These are phyloP conservation scores for Candida morakotiae DNA, from an alignment of 805 yeast species.

Conservation along the genomic window DNA sequence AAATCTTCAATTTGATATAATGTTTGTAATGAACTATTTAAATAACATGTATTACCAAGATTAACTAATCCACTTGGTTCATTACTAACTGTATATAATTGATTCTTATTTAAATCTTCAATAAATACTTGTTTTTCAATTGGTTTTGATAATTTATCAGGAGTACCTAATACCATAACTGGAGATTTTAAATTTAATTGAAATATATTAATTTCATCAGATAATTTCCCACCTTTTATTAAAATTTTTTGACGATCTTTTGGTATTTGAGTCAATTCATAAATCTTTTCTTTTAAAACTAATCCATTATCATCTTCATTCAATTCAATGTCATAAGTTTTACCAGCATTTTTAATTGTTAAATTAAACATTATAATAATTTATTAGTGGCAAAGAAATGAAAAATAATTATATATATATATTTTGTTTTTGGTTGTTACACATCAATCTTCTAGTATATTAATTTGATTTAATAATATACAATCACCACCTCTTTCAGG, in stretches of 20 bases:
- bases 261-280: constrained; percentile 76
- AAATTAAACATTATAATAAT: constrained; percentile 6
- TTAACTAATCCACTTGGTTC: constrained; percentile 67
- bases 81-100: constrained; percentile 30
- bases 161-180: constrained; percentile 90
- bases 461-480: constrained; percentile 67
- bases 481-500: constrained; percentile 94
- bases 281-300: constrained; percentile 65
- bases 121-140: constrained; percentile 53
- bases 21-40: constrained; percentile 66
- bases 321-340: constrained; percentile 37
- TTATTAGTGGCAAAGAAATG: constrained; percentile 1
- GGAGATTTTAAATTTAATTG: constrained; percentile 59
- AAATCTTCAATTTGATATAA: constrained; percentile 45
- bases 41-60: constrained; percentile 75
- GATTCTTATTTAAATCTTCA: constrained; percentile 60
- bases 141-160: constrained; percentile 59
- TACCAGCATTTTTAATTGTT: constrained; percentile 40
- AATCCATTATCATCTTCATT: constrained; percentile 54
- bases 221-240: constrained; percentile 83
- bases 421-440: neutral
- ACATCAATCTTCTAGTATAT: constrained; percentile 35
- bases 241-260: constrained; percentile 85
- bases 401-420: neutral
- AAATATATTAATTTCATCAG: constrained; percentile 58